These are phyloP conservation scores for Dysphania ambrosioides DNA, from an alignment of 148 eudicot genomes.

Conservation along the genomic window DNA sequence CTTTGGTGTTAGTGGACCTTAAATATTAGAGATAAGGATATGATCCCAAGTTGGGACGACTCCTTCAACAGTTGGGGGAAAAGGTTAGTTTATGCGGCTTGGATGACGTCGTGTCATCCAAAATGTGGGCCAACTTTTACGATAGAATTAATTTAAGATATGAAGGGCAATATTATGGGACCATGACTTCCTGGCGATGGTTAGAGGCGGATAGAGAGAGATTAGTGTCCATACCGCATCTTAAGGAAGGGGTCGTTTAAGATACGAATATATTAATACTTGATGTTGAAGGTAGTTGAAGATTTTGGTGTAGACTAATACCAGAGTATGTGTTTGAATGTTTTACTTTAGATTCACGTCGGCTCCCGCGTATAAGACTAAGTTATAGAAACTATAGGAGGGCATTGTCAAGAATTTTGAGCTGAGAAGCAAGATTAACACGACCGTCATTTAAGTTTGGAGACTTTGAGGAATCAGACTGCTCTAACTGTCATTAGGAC, in stretches of 20 bases:
- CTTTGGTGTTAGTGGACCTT: conserved; percentile 21
- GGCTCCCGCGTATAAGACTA: conserved; percentile 1
- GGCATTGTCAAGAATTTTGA: too few relatives aligned
- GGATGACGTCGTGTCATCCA: conserved; percentile 6
- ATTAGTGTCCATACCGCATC: too few relatives aligned
- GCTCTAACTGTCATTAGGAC: too few relatives aligned
- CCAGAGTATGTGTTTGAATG: not conserved
- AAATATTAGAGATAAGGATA: conserved; percentile 18
- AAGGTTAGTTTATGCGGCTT: not conserved
- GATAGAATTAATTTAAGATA: too few relatives aligned
- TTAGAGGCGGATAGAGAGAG: not conserved
- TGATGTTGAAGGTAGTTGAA: not conserved
- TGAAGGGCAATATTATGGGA: too few relatives aligned
- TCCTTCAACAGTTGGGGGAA: not conserved
- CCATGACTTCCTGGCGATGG: not conserved
- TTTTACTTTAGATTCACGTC: not conserved
- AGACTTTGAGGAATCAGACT: too few relatives aligned
- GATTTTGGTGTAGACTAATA: not conserved
- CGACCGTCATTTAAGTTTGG: too few relatives aligned
- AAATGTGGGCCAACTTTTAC: not conserved
- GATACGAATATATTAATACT: not conserved
- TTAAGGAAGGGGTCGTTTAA: too few relatives aligned
- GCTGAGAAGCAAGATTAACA: too few relatives aligned
- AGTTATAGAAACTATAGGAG: too few relatives aligned
- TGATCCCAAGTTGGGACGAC: not conserved